phyloP scores from a whole-genome alignment of 345 rosid species.

The Alliaria petiolata region DNA sequence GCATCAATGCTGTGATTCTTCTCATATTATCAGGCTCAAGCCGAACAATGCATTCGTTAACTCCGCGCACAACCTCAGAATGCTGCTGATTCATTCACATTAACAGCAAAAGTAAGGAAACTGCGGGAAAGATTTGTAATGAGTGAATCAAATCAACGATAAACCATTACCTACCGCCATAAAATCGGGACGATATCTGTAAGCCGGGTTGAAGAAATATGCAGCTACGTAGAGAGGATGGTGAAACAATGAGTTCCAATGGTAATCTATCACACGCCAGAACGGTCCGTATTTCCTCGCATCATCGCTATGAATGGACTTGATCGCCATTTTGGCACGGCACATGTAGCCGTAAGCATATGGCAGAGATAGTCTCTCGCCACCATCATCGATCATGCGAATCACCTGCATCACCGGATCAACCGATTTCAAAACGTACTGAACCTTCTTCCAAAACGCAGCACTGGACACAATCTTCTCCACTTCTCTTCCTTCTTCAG shows the following conservation, averaged over 20 bases:
- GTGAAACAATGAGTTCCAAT: slow-evolving; percentile 66
- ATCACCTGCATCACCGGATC: slow-evolving; percentile 65
- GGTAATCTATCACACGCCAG: slow-evolving; percentile 71
- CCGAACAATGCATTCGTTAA: slow-evolving; percentile 85
- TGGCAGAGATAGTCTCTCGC: slow-evolving; percentile 47
- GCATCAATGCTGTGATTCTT: slow-evolving; percentile 84
- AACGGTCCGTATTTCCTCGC: slow-evolving; percentile 67
- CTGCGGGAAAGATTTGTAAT: background rate
- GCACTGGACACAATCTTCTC: slow-evolving; percentile 50
- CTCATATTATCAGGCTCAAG: slow-evolving; percentile 68
- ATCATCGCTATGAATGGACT: slow-evolving; percentile 57
- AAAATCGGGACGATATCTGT: slow-evolving; percentile 71
- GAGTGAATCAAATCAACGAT: background rate
- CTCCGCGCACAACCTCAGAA: slow-evolving; percentile 76
- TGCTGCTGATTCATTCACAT: slow-evolving; percentile 43
- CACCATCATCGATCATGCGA: slow-evolving; percentile 39
- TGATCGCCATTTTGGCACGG: slow-evolving; percentile 58
- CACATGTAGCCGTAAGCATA: slow-evolving; percentile 57
- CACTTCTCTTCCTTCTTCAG: slow-evolving; percentile 62
- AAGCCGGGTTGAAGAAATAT: slow-evolving; percentile 86
- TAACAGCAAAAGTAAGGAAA: background rate
- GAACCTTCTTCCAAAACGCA: slow-evolving; percentile 73
- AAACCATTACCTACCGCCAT: slow-evolving; percentile 49
- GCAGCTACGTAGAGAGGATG: slow-evolving; percentile 93
- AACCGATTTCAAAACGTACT: slow-evolving; percentile 53